phyloP scores from a whole-genome alignment of 192 early-diverging fungal genomes.

The Lobosporangium transversale region DNA sequence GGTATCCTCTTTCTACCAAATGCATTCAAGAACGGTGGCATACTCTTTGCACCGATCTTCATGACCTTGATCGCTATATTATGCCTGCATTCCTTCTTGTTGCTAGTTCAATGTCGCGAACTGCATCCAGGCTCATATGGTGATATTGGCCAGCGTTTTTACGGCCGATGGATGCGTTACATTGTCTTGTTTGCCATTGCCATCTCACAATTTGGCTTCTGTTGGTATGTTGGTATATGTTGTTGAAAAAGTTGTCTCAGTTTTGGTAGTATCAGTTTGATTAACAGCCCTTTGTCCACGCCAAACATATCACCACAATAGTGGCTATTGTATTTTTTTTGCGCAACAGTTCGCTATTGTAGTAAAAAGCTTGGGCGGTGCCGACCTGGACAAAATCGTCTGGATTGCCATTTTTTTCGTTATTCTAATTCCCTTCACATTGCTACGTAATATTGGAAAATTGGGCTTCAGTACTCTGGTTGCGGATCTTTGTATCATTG shows the following conservation, averaged over 20 bases:
- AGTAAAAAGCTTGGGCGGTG: slow-evolving; percentile 73
- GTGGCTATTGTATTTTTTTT: slow-evolving; percentile 85
- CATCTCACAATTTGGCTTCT: slow-evolving; percentile 83
- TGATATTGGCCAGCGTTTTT: slow-evolving; percentile 73
- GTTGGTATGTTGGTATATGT: slow-evolving; percentile 64
- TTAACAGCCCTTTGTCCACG: no score
- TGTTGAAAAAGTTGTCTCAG: background rate
- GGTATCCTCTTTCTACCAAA: slow-evolving; percentile 80
- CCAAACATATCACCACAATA: no score
- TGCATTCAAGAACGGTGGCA: slow-evolving; percentile 79
- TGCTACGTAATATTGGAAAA: slow-evolving; percentile 88
- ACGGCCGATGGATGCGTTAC: slow-evolving; percentile 71
- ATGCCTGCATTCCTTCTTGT: slow-evolving; percentile 71
- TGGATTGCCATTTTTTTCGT: slow-evolving; percentile 76
- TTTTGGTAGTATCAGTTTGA: background rate
- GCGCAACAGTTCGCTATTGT: slow-evolving; percentile 85
- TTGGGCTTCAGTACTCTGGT: slow-evolving; percentile 82
- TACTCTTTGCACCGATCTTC: slow-evolving; percentile 69
- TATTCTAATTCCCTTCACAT: slow-evolving; percentile 82
- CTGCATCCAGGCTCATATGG: slow-evolving; percentile 74
- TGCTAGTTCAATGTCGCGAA: slow-evolving; percentile 72
- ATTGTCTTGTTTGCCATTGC: slow-evolving; percentile 76
- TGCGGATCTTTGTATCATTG: slow-evolving; percentile 88
- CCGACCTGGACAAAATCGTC: slow-evolving; percentile 68
- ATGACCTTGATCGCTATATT: slow-evolving; percentile 72